A percentile compares a stretch with the other conserved stretches of the same genome.
phyloP scores from a whole-genome alignment of 208 protist genomes.

The Crithidia expoeki region DNA sequence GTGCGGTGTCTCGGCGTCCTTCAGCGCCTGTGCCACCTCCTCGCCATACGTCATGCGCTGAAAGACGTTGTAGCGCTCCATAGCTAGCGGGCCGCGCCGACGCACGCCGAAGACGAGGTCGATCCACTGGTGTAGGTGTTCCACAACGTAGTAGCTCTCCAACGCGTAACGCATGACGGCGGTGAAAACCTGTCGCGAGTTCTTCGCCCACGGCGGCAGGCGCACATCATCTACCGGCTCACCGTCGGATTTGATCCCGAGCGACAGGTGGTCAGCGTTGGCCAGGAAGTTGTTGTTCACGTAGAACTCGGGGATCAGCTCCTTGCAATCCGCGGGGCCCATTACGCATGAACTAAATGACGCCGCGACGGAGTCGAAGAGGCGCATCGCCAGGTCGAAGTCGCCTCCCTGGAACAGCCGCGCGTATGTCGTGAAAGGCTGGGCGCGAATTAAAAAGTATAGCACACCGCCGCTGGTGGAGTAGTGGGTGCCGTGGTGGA shows the following conservation, averaged over 20 bases:
- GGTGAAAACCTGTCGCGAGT: slow-evolving; percentile 91
- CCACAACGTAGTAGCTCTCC: slow-evolving; percentile 91
- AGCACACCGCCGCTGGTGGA: slow-evolving; percentile 95
- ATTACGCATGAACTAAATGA: slow-evolving; percentile 81
- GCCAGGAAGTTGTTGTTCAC: slow-evolving; percentile 91
- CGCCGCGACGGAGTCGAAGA: slow-evolving; percentile 93
- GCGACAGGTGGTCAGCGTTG: slow-evolving; percentile 86
- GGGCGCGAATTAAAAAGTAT: slow-evolving; percentile 96
- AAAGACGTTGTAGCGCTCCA: slow-evolving; percentile 94
- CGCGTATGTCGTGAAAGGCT: slow-evolving; percentile 96
- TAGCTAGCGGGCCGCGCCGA: slow-evolving; percentile 86
- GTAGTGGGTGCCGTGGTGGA: slow-evolving; percentile 99
- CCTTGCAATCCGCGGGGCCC: slow-evolving; percentile 93
- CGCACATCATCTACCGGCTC: slow-evolving; percentile 84
- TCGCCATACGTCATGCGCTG: slow-evolving; percentile 98
- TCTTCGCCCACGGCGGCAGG: slow-evolving; percentile 97
- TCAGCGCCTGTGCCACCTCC: slow-evolving; percentile 74
- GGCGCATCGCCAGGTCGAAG: slow-evolving; percentile 94
- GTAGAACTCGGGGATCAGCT: slow-evolving; percentile 97
- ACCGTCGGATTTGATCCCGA: slow-evolving; percentile 92
- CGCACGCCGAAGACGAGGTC: slow-evolving; percentile 98
- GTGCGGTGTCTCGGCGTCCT: slow-evolving; percentile 78
- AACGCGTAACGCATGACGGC: slow-evolving; percentile 91
- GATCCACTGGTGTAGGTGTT: slow-evolving; percentile 97
- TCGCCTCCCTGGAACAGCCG: slow-evolving; percentile 87